Percentiles rank a stretch among this genome's conserved stretches.
Evolutionary conservation across 2,329 filamentous ascomycete genomes (phyloP).

Genomic region (Pseudomassariella vexata): DNA sequence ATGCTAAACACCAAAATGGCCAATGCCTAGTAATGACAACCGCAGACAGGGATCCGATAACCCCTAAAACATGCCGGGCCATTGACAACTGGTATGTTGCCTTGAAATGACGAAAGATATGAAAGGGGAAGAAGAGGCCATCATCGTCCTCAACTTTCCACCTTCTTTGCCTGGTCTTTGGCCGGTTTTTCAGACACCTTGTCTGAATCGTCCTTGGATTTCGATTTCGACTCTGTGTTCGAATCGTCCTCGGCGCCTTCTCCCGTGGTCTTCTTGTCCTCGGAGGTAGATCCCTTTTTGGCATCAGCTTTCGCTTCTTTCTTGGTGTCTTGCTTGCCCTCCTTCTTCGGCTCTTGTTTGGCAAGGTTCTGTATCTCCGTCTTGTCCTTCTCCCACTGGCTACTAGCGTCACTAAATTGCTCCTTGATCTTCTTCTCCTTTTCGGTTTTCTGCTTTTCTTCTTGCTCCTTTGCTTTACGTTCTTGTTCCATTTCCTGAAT

Average conservation of each 20-base stretch:
- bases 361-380: constrained; percentile 66
- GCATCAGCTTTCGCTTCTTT: constrained; percentile 47
- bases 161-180: constrained; percentile 2
- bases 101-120: no score
- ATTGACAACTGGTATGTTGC: no score
- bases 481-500: constrained; percentile 86
- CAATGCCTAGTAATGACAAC: no score
- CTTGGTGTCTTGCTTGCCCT: constrained; percentile 21
- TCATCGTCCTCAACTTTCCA: constrained; percentile 1
- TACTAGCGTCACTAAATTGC: constrained; percentile 68
- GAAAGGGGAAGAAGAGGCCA: not conserved
- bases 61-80: no score
- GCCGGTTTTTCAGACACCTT: constrained; percentile 11
- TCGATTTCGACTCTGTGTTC: constrained; percentile 10
- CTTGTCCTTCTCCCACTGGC: constrained; percentile 90
- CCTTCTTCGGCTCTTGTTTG: constrained; percentile 46
- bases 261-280: constrained; percentile 7
- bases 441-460: constrained; percentile 69
- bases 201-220: constrained; percentile 9
- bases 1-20: no score
- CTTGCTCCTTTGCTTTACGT: constrained; percentile 69
- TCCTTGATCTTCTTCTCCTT: constrained; percentile 73
- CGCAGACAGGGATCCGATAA: no score
- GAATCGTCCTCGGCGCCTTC: constrained; percentile 5
- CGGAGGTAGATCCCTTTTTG: constrained; percentile 30